These are phyloP conservation scores for Suillus weaverae DNA, from an alignment of 768 basidiomycete genomes.

Conservation along the genomic window DNA sequence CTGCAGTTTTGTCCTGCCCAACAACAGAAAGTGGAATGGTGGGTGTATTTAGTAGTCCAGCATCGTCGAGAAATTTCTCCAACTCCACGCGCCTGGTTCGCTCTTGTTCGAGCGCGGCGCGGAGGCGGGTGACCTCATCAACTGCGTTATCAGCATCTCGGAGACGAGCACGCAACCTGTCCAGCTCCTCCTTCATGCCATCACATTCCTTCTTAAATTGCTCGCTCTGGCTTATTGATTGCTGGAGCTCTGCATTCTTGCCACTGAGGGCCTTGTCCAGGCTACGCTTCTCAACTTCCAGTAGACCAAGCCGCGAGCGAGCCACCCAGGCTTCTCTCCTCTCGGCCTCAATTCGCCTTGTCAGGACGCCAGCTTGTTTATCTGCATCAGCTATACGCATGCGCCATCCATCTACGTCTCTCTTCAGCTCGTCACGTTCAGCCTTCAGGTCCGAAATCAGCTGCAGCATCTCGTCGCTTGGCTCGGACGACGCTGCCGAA, in stretches of 20 bases:
- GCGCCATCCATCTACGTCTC: slow-evolving; percentile 88
- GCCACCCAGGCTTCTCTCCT: slow-evolving; percentile 82
- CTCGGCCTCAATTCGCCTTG: slow-evolving; percentile 73
- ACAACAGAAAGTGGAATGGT: slow-evolving; percentile 27
- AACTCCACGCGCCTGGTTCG: slow-evolving; percentile 43
- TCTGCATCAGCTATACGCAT: slow-evolving; percentile 75
- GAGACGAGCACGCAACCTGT: slow-evolving; percentile 31
- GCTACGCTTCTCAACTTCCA: slow-evolving; percentile 67
- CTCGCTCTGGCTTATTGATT: slow-evolving; percentile 28
- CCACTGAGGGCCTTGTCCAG: slow-evolving; percentile 50
- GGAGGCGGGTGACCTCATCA: slow-evolving; percentile 28
- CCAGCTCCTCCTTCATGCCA: slow-evolving; percentile 29
- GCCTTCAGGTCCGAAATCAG: slow-evolving; percentile 78
- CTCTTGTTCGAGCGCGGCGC: slow-evolving; percentile 40
- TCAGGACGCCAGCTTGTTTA: slow-evolving; percentile 62
- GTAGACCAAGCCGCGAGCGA: slow-evolving; percentile 63
- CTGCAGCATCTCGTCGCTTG: slow-evolving; percentile 76
- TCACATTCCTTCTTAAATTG: slow-evolving; percentile 28
- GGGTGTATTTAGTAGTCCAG: slow-evolving; percentile 46
- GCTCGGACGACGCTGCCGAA: slow-evolving; percentile 42
- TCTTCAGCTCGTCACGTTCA: slow-evolving; percentile 86
- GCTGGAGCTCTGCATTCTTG: slow-evolving; percentile 31
- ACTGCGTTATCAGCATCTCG: slow-evolving; percentile 26
- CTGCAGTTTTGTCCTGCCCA: slow-evolving; percentile 14
- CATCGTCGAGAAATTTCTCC: slow-evolving; percentile 52